Percentiles rank a stretch among this genome's conserved stretches.
phyloP scores from a whole-genome alignment of 768 basidiomycete genomes.

The Russula compacta region DNA sequence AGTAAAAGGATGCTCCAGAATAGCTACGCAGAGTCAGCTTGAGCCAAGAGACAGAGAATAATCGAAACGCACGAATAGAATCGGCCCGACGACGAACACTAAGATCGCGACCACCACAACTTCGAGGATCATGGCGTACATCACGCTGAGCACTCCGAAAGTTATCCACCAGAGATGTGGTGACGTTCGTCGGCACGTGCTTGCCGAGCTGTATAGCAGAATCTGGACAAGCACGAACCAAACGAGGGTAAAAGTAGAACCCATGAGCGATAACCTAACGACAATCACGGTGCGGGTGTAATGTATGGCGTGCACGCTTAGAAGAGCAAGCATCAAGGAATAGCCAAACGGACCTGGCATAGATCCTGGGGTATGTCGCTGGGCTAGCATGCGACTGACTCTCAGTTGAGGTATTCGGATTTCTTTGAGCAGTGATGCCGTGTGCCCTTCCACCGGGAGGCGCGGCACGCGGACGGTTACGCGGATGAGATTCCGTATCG shows the following conservation, averaged over 20 bases:
- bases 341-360: conserved; percentile 2
- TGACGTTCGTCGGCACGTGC: conserved; percentile 61
- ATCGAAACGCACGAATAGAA: conserved; percentile 55
- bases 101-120: conserved; percentile 66
- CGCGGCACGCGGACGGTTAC: not conserved
- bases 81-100: conserved; percentile 70
- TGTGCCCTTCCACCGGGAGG: conserved; percentile 7
- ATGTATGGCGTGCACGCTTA: not conserved
- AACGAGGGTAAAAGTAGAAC: conserved; percentile 60
- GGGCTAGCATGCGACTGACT: not conserved
- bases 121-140: conserved; percentile 67
- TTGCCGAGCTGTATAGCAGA: conserved; percentile 65
- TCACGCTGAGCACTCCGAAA: conserved; percentile 69
- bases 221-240: conserved; percentile 83
- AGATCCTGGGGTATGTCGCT: conserved; percentile 18
- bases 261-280: conserved; percentile 49
- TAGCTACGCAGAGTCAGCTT: conserved; percentile 34
- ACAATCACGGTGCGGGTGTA: not conserved
- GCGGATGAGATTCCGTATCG: conserved; percentile 3
- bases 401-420: not conserved
- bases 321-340: not conserved
- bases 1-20: conserved; percentile 73
- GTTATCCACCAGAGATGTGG: conserved; percentile 85
- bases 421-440: not conserved
- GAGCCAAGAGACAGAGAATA: not conserved